Evolutionary conservation across 768 basidiomycete genomes (phyloP), one percentile per base, ranked within the genome.

Genomic region (Pleurotus pulmonarius): DNA sequence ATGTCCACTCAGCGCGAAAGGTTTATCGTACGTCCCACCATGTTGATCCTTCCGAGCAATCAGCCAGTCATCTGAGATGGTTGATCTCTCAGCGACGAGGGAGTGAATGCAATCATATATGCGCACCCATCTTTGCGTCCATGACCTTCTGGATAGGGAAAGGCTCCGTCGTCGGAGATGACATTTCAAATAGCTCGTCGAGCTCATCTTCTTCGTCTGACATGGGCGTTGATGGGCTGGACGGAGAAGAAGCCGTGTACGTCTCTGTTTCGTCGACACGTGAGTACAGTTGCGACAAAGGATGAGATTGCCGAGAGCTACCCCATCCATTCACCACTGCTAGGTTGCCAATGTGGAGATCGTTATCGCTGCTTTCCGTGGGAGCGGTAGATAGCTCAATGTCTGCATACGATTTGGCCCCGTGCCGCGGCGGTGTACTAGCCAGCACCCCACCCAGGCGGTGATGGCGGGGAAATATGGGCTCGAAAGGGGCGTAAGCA

Each of bases 301-400:
- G 2, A 34, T 34, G 9, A 34, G 29, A 34, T 34, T 34, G 29
- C 29, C 29, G 29, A 34, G 29, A 34, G 29, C 44, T 63, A 88
- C 88, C 66, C 85, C 86, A 86, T 25, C 86, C 88, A 66, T 82
- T 76, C 1, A 88, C 78, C 34, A 87, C 62, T 7, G 76, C 69
- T 74, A 90, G 78, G 64, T 82, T 80, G 49, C 76, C 74, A 34
- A 63, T 64, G n/a, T 75, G 69, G 5, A 82, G 58, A 47, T 82
- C 78, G 3, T 67, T 68, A 20, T 80, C 77, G 37, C 75, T 69
- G 47, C 78, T 71, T 41, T 74, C 69, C 46, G 67, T 62, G 45
- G 70, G 56, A 45, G 66, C 60, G 9, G 57, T 59, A 37, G 65
- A 64, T 8, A 66, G 65, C 60, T 39, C 76, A 56, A 47, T 24